Base-by-base conservation (phyloP, 2,329 filamentous ascomycete genomes). In the Microcyclospora tardicrescens region DNA sequence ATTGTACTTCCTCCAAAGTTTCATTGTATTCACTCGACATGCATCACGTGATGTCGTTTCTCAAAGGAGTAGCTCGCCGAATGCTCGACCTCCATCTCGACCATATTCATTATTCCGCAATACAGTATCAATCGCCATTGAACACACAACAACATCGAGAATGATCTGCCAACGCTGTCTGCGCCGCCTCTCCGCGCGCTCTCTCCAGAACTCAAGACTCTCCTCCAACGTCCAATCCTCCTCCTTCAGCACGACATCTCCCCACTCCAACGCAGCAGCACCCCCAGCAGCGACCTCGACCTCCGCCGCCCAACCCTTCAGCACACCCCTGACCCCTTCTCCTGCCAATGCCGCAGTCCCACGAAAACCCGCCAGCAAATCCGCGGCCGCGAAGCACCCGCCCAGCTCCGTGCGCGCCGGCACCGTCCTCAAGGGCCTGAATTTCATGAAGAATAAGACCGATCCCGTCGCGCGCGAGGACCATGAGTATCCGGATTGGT, bases 391-490 rank as follows among this genome's bases (percentile, higher is more conserved):
- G 12, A 41, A 42, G 32, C 34, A 46, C n/a, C 44, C 41, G 12
- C 10, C 36, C 16, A 54, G 60, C 41, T 70, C 69, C 19, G 79
- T 81, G 50, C 65, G 70, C 2, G 75, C 77, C 5, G 84, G 84
- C 28, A 84, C 80, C 11, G 63, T 77, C 11, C 66, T 93, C 32
- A 76, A 68, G 39, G 84, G 84, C 1, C 65, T 93, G 40, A 89
- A 85, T 61, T 89, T 81, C 61, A 62, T 79, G 54, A 91, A 91
- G 66, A 75, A 73, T 48, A 72, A 73, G 54, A 64, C 69, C 28
- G 83, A 89, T 55, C 84, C 84, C 0, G 66, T 89, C 5, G 84
- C 84, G 9, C 60, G 78, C 52, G 68, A 77, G 28, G 84, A 93
- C 50, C 68, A 76, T 15, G 81, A 82, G 44, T 93, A 93, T 61